Evolutionary conservation across 148 eudicot species (phyloP).

Genomic region (Linanthus parryae): DNA sequence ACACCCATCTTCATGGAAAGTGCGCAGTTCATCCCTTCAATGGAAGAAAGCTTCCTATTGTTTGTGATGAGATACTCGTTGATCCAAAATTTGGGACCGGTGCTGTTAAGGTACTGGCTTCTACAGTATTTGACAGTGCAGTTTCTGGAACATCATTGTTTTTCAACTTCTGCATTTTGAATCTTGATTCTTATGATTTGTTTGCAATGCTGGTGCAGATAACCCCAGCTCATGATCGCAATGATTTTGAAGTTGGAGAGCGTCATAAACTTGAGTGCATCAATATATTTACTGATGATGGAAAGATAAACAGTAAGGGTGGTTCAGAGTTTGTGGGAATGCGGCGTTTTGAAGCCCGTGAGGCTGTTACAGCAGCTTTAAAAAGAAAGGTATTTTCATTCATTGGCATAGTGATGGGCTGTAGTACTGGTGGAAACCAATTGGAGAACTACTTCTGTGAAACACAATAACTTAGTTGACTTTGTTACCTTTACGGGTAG

Average conservation of each 20-base stretch:
- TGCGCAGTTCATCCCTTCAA: constrained; percentile 85
- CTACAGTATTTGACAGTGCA: background rate
- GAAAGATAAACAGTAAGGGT: constrained; percentile 78
- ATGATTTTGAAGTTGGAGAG: constrained; percentile 95
- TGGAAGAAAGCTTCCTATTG: constrained; percentile 78
- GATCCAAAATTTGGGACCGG: constrained; percentile 91
- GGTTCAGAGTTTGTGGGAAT: constrained; percentile 65
- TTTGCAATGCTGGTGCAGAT: constrained; percentile 48
- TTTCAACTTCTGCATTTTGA: background rate
- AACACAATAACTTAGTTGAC: no score
- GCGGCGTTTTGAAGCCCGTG: constrained; percentile 83
- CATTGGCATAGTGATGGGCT: no score
- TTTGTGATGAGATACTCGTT: constrained; percentile 78
- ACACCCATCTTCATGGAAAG: constrained; percentile 80
- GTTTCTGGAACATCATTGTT: background rate
- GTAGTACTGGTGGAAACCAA: no score
- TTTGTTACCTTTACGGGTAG: no score
- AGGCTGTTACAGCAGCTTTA: constrained; percentile 57
- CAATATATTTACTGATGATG: constrained; percentile 87
- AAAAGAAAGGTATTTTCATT: constrained; percentile 51
- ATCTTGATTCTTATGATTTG: constrained; percentile 5
- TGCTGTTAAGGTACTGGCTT: constrained; percentile 72
- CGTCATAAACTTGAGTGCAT: constrained; percentile 78
- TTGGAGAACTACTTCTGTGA: no score
- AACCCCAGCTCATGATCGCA: constrained; percentile 96